Evolutionary conservation across 2,329 filamentous ascomycete genomes (phyloP).

Genomic region (Sphaerulina vaccinii): DNA sequence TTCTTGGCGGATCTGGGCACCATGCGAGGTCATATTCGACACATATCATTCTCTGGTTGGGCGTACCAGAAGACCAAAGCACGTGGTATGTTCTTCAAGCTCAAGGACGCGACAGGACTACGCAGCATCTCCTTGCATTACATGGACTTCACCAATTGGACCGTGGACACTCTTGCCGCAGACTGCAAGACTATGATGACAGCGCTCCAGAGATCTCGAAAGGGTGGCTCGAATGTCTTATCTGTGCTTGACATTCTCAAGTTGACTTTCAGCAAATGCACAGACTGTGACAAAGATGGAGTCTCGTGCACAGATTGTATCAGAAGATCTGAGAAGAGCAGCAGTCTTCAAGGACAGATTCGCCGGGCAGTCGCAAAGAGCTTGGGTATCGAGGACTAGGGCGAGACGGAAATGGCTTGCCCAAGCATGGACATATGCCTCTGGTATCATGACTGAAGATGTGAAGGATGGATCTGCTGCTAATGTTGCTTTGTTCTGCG

Average conservation of each 20-base stretch:
- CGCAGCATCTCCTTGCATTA: neutral
- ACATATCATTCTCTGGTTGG: neutral
- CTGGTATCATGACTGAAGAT: too few relatives aligned
- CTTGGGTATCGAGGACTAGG: too few relatives aligned
- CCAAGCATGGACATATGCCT: too few relatives aligned
- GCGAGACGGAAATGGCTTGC: too few relatives aligned
- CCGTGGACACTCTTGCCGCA: neutral
- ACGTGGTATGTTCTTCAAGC: conserved; percentile 2
- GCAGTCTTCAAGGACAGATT: too few relatives aligned
- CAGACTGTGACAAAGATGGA: neutral
- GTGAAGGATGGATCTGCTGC: too few relatives aligned
- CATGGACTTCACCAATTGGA: neutral
- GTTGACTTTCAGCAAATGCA: neutral
- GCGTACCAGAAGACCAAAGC: conserved; percentile 5
- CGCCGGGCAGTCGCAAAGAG: too few relatives aligned
- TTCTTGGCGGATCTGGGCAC: conserved; percentile 11
- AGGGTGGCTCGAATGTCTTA: neutral
- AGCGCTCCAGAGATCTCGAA: neutral
- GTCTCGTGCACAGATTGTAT: neutral
- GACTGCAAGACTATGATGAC: conserved; percentile 6
- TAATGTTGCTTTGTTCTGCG: too few relatives aligned
- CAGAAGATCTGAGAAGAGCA: too few relatives aligned
- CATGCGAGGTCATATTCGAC: conserved; percentile 5
- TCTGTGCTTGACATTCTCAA: neutral
- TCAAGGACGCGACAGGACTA: conserved; percentile 13